Evolutionary conservation across 345 rosid species (phyloP), one percentile per base, ranked within the genome.

Genomic region (Lepidium sativum): DNA sequence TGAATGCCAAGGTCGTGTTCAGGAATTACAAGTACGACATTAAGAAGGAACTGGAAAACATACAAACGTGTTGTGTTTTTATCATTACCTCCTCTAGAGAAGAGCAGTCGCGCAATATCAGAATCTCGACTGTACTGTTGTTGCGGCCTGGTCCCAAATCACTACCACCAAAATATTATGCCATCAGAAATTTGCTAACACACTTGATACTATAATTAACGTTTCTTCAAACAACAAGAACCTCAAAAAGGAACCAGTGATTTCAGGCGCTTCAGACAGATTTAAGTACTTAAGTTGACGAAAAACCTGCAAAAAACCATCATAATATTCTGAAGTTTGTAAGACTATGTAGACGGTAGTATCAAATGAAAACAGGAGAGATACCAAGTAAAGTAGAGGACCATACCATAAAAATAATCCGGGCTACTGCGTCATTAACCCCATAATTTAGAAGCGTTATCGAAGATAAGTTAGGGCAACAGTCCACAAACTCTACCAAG

Each of bases 241-340:
- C 98, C 96, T 83, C 76, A 88, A 79, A 82, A 91, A 91, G 67
- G 54, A 75, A 42, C 98, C 96, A 12, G 78, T 83, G 45, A 91
- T 80, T 12, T 77, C 79, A 70, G 75, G 77, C 3, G 89, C 79
- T 3, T 74, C 67, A 4, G 94, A 86, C 71, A 91, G 82, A 71
- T 88, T 87, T 37, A 84, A 78, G 81, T 84, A 80, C 60, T 81
- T 86, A n/a, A 91, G 84, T 60, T 76, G 84, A 20, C 73, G 82
- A 59, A 84, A 79, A 70, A 92, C 92, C 96, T 88, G 85, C 76
- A 75, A 35, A 35, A 44, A 54, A 39, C n/a, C 49, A 18, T 48
- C 32, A 38, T 49, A 47, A 9, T 13, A 23, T 53, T 34, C 35
- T 40, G 17, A 15, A 2, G 62, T 6, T 60, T 40, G 20, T 38